Percentiles rank a stretch among this genome's conserved stretches.
phyloP scores from a whole-genome alignment of 2,329 filamentous ascomycete genomes.

The Penicillium sp. region DNA sequence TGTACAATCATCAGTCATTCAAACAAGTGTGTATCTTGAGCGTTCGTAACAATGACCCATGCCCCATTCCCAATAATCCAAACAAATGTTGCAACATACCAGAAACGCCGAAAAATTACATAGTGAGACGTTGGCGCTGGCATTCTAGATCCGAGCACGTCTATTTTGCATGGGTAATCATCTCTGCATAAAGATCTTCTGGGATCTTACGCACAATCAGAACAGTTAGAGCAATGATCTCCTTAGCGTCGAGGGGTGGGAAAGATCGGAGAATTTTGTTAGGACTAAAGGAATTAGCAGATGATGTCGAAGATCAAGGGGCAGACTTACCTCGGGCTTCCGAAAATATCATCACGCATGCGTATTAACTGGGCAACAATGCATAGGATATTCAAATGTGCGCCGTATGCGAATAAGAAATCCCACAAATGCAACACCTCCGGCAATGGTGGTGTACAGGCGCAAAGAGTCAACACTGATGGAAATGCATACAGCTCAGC shows the following conservation, averaged over 20 bases:
- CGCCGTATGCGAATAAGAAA: constrained; percentile 93
- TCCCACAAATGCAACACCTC: constrained; percentile 96
- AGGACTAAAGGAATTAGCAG: constrained; percentile 60
- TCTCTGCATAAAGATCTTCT: constrained; percentile 84
- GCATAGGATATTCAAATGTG: constrained; percentile 92
- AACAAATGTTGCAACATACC: constrained; percentile 5
- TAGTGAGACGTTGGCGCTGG: background rate
- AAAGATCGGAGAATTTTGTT: constrained; percentile 90
- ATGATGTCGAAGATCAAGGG: background rate
- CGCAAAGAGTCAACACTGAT: constrained; percentile 89
- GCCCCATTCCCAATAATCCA: constrained; percentile 3
- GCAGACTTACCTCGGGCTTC: constrained; percentile 71
- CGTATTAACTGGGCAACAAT: constrained; percentile 94
- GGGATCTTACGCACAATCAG: constrained; percentile 88
- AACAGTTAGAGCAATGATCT: constrained; percentile 82
- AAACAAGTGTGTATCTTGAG: constrained; percentile 14
- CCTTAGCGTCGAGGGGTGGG: constrained; percentile 77
- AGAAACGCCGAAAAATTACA: constrained; percentile 14
- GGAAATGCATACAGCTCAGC: constrained; percentile 97
- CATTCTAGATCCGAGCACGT: background rate
- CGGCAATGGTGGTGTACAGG: constrained; percentile 90
- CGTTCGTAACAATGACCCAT: constrained; percentile 16
- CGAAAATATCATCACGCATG: constrained; percentile 80
- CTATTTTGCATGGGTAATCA: constrained; percentile 76
- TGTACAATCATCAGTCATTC: constrained; percentile 25